A percentile compares a stretch with the other conserved stretches of the same genome.
phyloP scores from a whole-genome alignment of 2,329 filamentous ascomycete species.

The Chaetomiaceae sp. region DNA sequence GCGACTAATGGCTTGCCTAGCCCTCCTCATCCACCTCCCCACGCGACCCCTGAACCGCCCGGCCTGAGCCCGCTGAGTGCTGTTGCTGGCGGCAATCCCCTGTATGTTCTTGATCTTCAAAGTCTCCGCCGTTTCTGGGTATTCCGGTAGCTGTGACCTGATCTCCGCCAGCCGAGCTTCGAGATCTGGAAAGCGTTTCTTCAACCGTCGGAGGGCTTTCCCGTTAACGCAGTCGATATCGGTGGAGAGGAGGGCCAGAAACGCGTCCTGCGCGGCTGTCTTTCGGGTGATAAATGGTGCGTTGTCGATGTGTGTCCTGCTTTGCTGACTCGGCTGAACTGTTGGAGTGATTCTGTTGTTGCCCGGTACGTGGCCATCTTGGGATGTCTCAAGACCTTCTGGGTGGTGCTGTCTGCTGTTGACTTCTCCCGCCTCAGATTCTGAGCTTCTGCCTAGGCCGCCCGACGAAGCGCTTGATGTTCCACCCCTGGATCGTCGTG shows the following conservation, averaged over 20 bases:
- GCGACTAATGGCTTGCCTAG: conserved; percentile 16
- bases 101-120: too few species aligned
- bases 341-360: not conserved
- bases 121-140: too few species aligned
- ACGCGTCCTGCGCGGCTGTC: conserved; percentile 6
- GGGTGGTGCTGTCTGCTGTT: not conserved
- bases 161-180: conserved; percentile 23
- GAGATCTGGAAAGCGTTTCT: conserved; percentile 26
- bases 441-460: not conserved
- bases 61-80: too few species aligned
- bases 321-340: not conserved
- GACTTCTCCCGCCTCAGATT: not conserved
- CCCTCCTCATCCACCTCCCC: conserved; percentile 20
- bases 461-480: not conserved
- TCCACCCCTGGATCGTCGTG: not conserved
- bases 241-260: conserved; percentile 22
- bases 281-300: not conserved
- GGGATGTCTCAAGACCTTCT: not conserved
- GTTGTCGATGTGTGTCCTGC: not conserved
- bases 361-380: not conserved
- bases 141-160: conserved; percentile 3
- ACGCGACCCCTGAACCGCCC: conserved; percentile 18
- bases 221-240: conserved; percentile 11
- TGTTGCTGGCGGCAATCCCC: too few species aligned
- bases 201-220: conserved; percentile 22